phyloP scores from a whole-genome alignment of 2,329 filamentous ascomycete species.

The Pseudomassariella vexata region DNA sequence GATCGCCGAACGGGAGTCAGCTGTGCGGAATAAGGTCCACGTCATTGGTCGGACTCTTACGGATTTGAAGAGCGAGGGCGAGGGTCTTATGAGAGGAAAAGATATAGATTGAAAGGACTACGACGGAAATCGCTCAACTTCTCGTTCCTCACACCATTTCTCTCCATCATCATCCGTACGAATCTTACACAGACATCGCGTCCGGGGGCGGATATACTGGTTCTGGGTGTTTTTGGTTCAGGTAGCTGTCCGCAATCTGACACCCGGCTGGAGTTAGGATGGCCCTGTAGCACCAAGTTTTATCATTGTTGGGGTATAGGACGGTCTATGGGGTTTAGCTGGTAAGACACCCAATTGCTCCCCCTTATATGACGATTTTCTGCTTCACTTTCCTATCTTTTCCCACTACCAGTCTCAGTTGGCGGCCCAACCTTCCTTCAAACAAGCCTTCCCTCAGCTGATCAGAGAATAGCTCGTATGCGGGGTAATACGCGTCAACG shows the following conservation, averaged over 20 bases:
- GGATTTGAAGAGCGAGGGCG: slow-evolving; percentile 51
- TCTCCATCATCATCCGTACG: too few relatives aligned
- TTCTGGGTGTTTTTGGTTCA: neutral
- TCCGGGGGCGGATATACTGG: neutral
- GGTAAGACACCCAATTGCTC: too few relatives aligned
- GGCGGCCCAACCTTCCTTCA: slow-evolving; percentile 39
- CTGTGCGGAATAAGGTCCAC: slow-evolving; percentile 45
- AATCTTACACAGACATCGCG: too few relatives aligned
- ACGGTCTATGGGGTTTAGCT: too few relatives aligned
- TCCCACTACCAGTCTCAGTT: slow-evolving; percentile 58
- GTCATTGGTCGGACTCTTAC: slow-evolving; percentile 49
- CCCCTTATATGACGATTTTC: slow-evolving; percentile 45
- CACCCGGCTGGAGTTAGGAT: too few relatives aligned
- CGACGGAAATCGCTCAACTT: neutral
- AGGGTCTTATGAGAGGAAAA: slow-evolving; percentile 40
- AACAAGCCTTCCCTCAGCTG: slow-evolving; percentile 54
- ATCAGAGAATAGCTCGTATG: slow-evolving; percentile 64
- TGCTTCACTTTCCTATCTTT: slow-evolving; percentile 55
- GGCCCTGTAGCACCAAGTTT: too few relatives aligned
- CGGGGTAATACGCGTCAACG: slow-evolving; percentile 63
- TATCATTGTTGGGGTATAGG: neutral
- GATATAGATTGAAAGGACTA: slow-evolving; percentile 6
- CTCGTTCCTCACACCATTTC: too few relatives aligned
- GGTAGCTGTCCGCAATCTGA: neutral
- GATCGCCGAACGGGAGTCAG: slow-evolving; percentile 48